Evolutionary conservation across 2,329 filamentous ascomycete genomes (phyloP), one percentile per base, ranked within the genome.

Genomic region (Hirsutella minnesotensis): DNA sequence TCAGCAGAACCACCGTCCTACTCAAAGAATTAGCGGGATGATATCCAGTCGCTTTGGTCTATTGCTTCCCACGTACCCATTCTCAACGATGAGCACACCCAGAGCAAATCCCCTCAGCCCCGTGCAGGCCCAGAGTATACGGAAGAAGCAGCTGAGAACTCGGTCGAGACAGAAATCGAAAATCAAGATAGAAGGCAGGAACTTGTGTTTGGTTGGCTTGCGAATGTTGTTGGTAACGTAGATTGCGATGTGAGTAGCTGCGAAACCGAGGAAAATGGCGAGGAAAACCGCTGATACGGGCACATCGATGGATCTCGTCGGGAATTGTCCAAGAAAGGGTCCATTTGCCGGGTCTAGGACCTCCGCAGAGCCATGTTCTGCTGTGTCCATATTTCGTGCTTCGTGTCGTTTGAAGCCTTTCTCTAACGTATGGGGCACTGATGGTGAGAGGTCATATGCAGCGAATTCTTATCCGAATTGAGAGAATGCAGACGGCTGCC

Each of bases 1-100:
- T 48, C 39, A 63, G 64, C 20, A 64, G 29, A 13, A 62, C 44
- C 5, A 61, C 51, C 8, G 61, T 56, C 20, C 63, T 57, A 24
- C 4, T 34, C 39, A 19, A 15, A 3, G 12, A 29, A 27, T 7
- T 27, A 12, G 7, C 24, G 24, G 12, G 24, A 12, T 27, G n/a
- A n/a, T n/a, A n/a, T n/a, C n/a, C n/a, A n/a, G n/a, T n/a, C n/a
- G n/a, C n/a, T n/a, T n/a, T n/a, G n/a, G n/a, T n/a, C n/a, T n/a
- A n/a, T n/a, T n/a, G n/a, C n/a, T n/a, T n/a, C n/a, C n/a, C 7
- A 27, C 24, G 7, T 27, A 27, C 24, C 24, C 31, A 13, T 33
- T 33, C 5, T 33, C 31, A 13, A 13, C n/a, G 15, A 33, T 33
- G 15, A 33, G 31, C 31, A 5, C 15, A 5, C 10, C 31, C 31